phyloP scores from a whole-genome alignment of 1,139 yeast species.

The Meyerozyma elateridarum region DNA sequence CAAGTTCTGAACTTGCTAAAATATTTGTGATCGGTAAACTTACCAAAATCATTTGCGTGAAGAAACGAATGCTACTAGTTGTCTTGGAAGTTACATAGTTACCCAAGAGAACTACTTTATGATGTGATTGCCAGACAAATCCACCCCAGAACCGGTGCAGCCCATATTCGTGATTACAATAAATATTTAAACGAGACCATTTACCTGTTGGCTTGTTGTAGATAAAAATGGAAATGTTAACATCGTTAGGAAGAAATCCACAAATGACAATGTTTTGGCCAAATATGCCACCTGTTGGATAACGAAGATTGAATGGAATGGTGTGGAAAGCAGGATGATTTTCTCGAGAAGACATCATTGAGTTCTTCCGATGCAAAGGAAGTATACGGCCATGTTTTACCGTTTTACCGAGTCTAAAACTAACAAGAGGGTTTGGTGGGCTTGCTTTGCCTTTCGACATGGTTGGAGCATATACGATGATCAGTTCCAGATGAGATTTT shows the following conservation, averaged over 20 bases:
- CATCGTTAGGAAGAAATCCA: constrained; percentile 53
- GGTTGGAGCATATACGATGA: constrained; percentile 36
- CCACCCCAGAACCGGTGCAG: constrained; percentile 64
- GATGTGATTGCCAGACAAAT: constrained; percentile 73
- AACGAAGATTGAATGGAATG: constrained; percentile 40
- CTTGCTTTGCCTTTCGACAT: constrained; percentile 11
- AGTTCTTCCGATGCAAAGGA: constrained; percentile 20
- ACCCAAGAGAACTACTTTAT: constrained; percentile 57
- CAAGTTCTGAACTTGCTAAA: constrained; percentile 42
- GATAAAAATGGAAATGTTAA: constrained; percentile 52
- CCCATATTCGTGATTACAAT: constrained; percentile 52
- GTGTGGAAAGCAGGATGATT: constrained; percentile 15
- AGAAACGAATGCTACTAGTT: constrained; percentile 53
- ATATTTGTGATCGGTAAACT: constrained; percentile 64
- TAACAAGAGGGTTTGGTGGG: constrained; percentile 28
- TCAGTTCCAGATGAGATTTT: constrained; percentile 19
- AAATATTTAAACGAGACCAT: constrained; percentile 60
- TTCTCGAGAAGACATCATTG: constrained; percentile 4
- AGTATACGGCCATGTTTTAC: constrained; percentile 30
- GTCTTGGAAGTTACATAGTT: constrained; percentile 43
- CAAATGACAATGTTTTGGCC: constrained; percentile 60
- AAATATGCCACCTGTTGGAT: constrained; percentile 58
- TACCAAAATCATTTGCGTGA: constrained; percentile 54
- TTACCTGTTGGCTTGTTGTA: constrained; percentile 58
- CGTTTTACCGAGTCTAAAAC: constrained; percentile 32